Evolutionary conservation across 352 stramenopile genomes (phyloP), one percentile per base, ranked within the genome.

Genomic region (Phytophthora syringae): DNA sequence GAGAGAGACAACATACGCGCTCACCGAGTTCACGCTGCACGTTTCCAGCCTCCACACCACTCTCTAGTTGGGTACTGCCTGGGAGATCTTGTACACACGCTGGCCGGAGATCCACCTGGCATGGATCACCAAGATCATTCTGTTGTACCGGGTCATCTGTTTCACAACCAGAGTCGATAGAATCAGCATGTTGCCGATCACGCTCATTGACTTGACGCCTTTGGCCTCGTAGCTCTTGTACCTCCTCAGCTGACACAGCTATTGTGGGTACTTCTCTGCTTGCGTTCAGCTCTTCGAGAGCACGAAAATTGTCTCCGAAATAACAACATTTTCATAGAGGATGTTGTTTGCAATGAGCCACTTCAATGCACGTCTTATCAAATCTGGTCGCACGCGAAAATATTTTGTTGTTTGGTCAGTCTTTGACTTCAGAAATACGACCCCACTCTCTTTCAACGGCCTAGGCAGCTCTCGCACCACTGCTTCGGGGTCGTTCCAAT

Each of bases 401-500:
- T 32, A 32, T 4, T 32, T 32, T 9, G 27, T 32, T 4, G 27
- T 9, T 32, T 4, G 4, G 27, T 32, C 27, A 9, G 27, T 9
- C 7, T 32, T 32, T 4, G 27, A 32, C 4, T 4, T 9, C 4
- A 32, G 27, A 13, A 51, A 50, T 34, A 50, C 21, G 10, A 34
- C 43, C 1, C 21, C 22, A 34, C 43, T 36, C 18, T 5, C 10
- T n/a, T 50, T 50, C 21, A 50, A 9, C 5, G 43, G 43, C 21
- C 43, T 5, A 18, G 43, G 22, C 12, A 50, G 43, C 43, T 50
- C 43, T 34, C 43, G 5, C 5, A 50, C 22, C 1, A 9, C 9
- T 50, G n/a, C 22, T 34, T 11, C 43, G 20, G 43, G 43, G n/a
- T 50, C 21, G 9, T 50, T 50, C 43, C 43, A 50, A 18, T 50